Base-by-base conservation (phyloP, 2,329 filamentous ascomycete species). In the Fusarium sp. region DNA sequence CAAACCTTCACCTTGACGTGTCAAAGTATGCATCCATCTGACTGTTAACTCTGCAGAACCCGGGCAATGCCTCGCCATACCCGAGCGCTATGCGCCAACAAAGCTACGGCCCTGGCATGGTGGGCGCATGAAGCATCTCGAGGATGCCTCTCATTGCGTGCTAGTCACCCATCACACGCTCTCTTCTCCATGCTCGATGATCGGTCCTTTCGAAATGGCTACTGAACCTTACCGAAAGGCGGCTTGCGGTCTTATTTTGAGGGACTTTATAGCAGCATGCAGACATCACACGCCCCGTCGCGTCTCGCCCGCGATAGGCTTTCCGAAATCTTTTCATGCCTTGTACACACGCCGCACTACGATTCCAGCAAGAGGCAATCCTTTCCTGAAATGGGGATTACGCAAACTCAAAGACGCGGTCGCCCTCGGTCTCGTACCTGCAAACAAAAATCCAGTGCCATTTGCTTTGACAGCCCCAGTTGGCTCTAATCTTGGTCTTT, bases 21-120 rank as follows among this genome's bases (percentile, higher is more conserved):
- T 26, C 31, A 62, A 65, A 24, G 38, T 39, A 5, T 57, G 50
- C 54, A 66, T 73, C 75, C 71, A 77, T 77, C 84, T 86, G 76
- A 85, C 81, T 55, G 15, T 19, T 10, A 71, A 75, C 5, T 46
- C 69, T 56, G 65, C 79, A 88, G 86, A 85, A 83, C 71, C 77
- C 82, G 65, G 81, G 81, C 51, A 82, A 77, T 57, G 76, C 81
- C 52, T 80, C 83, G 33, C 78, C 80, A 34, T 83, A 82, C 58
- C 78, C 82, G 13, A 79, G 78, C 63, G 76, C 80, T 50, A 80
- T 83, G 71, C 84, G 84, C 51, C 83, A 85, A 63, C 82, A 84
- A 73, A 85, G 83, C 75, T 89, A 88, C 72, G 85, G 87, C 28
- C 84, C 87, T 57, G 87, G 87, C 56, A 87, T 88, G 83, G 84